Conservation (phyloP, 2,329 filamentous ascomycete genomes). For the Thelonectria rubi region DNA sequence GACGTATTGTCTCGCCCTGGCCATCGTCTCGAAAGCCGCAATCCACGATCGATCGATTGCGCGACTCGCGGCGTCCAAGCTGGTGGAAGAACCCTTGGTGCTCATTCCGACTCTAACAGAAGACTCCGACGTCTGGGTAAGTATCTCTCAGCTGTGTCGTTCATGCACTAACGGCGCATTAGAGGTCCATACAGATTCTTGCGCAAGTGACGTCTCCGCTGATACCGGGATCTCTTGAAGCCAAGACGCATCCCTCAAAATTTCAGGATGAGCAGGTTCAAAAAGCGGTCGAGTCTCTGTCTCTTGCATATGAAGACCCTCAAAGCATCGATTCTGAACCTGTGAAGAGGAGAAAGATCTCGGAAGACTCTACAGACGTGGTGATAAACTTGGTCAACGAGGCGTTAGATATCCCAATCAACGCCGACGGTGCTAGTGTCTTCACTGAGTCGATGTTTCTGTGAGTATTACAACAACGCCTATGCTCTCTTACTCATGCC, state of each 20-base stretch:
- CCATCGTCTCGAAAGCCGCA: conserved; percentile 50
- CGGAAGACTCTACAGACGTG: conserved; percentile 30
- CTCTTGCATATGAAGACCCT: conserved; percentile 39
- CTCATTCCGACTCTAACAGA: conserved; percentile 45
- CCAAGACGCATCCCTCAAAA: conserved; percentile 41
- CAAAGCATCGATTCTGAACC: conserved; percentile 33
- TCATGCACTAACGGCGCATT: conserved; percentile 31
- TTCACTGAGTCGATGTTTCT: conserved; percentile 51
- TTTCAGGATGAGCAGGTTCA: conserved; percentile 44
- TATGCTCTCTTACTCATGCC: conserved; percentile 30
- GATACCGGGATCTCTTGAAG: conserved; percentile 34
- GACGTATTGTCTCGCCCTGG: conserved; percentile 51
- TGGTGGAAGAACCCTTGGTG: conserved; percentile 54
- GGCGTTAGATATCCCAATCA: conserved; percentile 41
- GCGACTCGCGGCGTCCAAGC: conserved; percentile 53
- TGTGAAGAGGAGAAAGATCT: conserved; percentile 46
- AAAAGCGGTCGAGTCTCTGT: conserved; percentile 42
- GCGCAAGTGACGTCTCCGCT: conserved; percentile 38
- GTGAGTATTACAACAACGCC: conserved; percentile 52
- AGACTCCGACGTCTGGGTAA: conserved; percentile 55
- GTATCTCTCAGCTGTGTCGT: not conserved
- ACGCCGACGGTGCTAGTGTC: conserved; percentile 37
- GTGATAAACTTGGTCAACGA: conserved; percentile 41
- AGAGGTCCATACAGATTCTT: conserved; percentile 46
- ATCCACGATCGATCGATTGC: conserved; percentile 46